Base-by-base conservation (phyloP, 768 basidiomycete genomes). In the Russula abietina region DNA sequence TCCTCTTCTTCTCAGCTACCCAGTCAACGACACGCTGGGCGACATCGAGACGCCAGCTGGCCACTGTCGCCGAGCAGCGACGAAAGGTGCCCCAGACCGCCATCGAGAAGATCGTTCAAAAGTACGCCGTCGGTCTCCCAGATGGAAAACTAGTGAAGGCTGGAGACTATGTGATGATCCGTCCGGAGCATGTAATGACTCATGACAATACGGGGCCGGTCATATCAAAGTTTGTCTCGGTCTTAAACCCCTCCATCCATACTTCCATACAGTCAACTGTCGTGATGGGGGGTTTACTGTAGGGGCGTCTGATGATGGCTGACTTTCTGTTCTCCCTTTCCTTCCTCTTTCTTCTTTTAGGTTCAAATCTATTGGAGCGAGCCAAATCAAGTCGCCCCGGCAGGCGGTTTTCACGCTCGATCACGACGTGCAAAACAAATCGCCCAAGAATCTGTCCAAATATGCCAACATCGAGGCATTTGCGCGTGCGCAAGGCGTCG, bases 161-260 rank as follows among this genome's bases (percentile, higher is more conserved):
- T 41, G 97, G 96, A 16, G 97, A 99, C 86, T 98, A 98, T 85
- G 94, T 98, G 43, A 99, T 98, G 95, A 97, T 99, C 76, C 85
- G 86, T 46, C 97, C 97, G 26, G 88, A 98, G 72, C 93, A 98
- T 82, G 94, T 98, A 69, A 95, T 95, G 93, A 95, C 92, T 11
- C 93, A 95, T 67, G 97, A 99, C 71, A 98, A 98, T 72, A 99
- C 97, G 14, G 97, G 94, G 0, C 96, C 97, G 8, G 95, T 99
- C 66, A 96, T 99, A 64, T 87, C 90, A 72, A 99, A 98, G 94
- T 94, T 71, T 71, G 88, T 79, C 17, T 33, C 33, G 10, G 6
- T 33, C 9, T 33, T 33, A 33, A 33, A 33, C 33, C 28, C 30
- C 41, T 8, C 39, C 51, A 56, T 38, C n/a, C n/a, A n/a, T n/a